Evolutionary conservation across 306 rosid genomes (phyloP).

Genomic region (Medicago truncatula): DNA sequence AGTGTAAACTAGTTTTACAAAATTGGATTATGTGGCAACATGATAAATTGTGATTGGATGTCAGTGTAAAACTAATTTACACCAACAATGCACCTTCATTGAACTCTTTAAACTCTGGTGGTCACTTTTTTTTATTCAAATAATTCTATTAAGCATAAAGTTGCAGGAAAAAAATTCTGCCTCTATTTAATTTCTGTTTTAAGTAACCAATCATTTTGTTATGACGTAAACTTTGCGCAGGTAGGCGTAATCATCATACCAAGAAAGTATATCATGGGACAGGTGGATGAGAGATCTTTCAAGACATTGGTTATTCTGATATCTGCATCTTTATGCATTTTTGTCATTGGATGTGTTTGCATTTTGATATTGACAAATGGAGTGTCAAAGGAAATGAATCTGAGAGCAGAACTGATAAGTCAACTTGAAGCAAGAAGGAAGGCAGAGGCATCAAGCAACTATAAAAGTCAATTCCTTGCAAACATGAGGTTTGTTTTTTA

Average conservation of each 20-base stretch:
- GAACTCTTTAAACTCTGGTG: too few relatives aligned
- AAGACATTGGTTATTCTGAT: slow-evolving; percentile 92
- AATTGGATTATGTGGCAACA: too few relatives aligned
- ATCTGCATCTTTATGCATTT: slow-evolving; percentile 86
- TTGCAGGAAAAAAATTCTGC: too few relatives aligned
- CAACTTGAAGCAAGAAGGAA: slow-evolving; percentile 98
- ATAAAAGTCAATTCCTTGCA: slow-evolving; percentile 96
- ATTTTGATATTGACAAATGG: slow-evolving; percentile 94
- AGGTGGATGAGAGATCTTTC: slow-evolving; percentile 94
- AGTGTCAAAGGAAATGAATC: slow-evolving; percentile 99
- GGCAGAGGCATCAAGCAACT: slow-evolving; percentile 97
- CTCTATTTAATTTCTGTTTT: neutral
- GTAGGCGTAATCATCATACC: slow-evolving; percentile 97
- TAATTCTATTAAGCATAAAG: too few relatives aligned
- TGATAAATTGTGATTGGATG: too few relatives aligned
- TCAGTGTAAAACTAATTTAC: too few relatives aligned
- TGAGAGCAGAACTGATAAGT: slow-evolving; percentile 90
- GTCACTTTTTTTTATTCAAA: too few relatives aligned
- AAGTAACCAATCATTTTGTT: slow-evolving; percentile 7
- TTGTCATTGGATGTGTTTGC: slow-evolving; percentile 92
- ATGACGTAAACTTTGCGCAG: slow-evolving; percentile 57
- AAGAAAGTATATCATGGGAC: slow-evolving; percentile 93
- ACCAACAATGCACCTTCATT: neutral
- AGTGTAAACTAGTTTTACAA: neutral
- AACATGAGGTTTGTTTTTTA: slow-evolving; percentile 84